phyloP scores from a whole-genome alignment of 2,329 filamentous ascomycete genomes.

The Nannizziopsis arthrosporioides region DNA sequence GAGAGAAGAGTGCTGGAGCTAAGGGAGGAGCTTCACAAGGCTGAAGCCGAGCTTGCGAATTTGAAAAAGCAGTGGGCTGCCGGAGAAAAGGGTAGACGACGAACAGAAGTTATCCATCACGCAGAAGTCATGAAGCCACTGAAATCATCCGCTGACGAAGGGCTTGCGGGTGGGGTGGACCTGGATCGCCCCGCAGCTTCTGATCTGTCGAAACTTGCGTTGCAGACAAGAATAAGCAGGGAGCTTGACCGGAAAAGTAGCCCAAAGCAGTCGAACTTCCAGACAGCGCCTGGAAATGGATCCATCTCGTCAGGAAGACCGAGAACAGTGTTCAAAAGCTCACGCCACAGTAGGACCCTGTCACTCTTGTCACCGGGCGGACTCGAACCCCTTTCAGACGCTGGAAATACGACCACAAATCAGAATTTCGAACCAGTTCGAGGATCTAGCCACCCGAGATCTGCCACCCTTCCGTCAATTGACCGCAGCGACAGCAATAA shows the following conservation, averaged over 20 bases:
- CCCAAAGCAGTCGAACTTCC: constrained; percentile 43
- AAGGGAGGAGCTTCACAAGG: constrained; percentile 73
- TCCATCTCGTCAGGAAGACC: constrained; percentile 17
- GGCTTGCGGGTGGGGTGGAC: constrained; percentile 12
- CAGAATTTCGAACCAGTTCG: constrained; percentile 19
- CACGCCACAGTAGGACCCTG: constrained; percentile 52
- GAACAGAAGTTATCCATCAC: constrained; percentile 51
- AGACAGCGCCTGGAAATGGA: constrained; percentile 16
- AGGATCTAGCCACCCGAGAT: constrained; percentile 28
- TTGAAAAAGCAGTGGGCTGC: constrained; percentile 76
- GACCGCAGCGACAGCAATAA: constrained; percentile 22
- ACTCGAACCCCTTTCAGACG: constrained; percentile 15
- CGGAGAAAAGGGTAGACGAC: constrained; percentile 66
- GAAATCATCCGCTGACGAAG: constrained; percentile 25
- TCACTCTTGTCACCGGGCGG: constrained; percentile 63
- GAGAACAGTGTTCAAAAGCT: constrained; percentile 57
- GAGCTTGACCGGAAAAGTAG: constrained; percentile 67
- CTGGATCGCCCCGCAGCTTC: constrained; percentile 15
- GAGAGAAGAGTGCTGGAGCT: constrained; percentile 84
- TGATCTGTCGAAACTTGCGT: constrained; percentile 15
- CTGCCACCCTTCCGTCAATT: constrained; percentile 32
- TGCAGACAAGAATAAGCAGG: constrained; percentile 30
- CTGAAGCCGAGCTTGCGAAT: constrained; percentile 61
- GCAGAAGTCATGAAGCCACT: constrained; percentile 49
- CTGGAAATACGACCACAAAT: constrained; percentile 13